phyloP scores from a whole-genome alignment of 2,329 filamentous ascomycete genomes.

The Verticillium dahliae region DNA sequence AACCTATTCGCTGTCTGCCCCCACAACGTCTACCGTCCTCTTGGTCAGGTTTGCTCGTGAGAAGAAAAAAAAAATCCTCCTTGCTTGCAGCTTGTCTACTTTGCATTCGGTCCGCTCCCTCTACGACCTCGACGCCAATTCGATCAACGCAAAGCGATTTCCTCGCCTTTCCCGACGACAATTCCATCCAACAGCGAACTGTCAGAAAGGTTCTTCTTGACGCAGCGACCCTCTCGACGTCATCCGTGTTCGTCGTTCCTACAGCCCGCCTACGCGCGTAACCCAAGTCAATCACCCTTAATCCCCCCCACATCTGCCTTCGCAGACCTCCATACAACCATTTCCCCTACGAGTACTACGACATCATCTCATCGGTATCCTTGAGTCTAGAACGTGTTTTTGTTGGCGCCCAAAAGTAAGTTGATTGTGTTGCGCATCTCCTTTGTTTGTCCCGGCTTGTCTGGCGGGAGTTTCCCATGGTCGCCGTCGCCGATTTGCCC shows the following conservation, averaged over 20 bases:
- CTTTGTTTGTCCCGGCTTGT: background rate
- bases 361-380: slow-evolving; percentile 21
- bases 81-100: background rate
- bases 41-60: slow-evolving; percentile 5
- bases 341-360: slow-evolving; percentile 16
- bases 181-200: background rate
- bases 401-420: slow-evolving; percentile 50
- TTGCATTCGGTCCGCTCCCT: background rate
- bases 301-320: slow-evolving; percentile 1
- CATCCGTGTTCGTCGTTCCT: background rate
- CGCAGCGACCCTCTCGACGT: background rate
- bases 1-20: slow-evolving; percentile 3
- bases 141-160: background rate
- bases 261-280: background rate
- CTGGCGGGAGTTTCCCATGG: background rate
- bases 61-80: slow-evolving; percentile 7
- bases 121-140: background rate
- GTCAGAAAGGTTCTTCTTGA: background rate
- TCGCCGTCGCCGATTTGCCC: slow-evolving; percentile 1
- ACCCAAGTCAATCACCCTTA: slow-evolving; percentile 2
- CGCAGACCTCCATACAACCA: slow-evolving; percentile 1
- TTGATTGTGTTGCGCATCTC: slow-evolving; percentile 12
- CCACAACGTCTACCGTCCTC: slow-evolving; percentile 9
- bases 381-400: slow-evolving; percentile 18
- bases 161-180: background rate